Conservation (phyloP, 345 rosid species). For the Brassica incana region DNA sequence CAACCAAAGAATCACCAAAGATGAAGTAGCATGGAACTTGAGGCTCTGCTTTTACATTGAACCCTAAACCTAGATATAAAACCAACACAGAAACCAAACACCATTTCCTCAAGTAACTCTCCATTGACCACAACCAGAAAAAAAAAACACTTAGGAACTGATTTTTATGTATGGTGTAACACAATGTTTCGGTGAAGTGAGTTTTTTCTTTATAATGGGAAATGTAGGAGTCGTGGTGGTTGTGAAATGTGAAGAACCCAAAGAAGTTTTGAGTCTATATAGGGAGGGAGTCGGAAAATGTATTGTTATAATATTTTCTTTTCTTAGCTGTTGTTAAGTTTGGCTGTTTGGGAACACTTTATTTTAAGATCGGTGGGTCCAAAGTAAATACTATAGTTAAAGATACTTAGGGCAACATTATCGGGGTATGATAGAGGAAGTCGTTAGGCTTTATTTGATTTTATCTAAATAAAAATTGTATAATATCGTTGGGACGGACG, state of each 20-base stretch:
- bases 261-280: constrained; percentile 28
- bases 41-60: constrained; percentile 46
- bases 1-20: constrained; percentile 94
- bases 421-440: too few relatives aligned
- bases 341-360: background rate
- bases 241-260: constrained; percentile 31
- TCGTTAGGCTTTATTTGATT: too few relatives aligned
- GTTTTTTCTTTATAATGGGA: background rate
- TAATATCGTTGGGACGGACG: too few relatives aligned
- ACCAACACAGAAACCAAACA: constrained; percentile 28
- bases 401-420: too few relatives aligned
- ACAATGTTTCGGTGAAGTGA: background rate
- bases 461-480: too few relatives aligned
- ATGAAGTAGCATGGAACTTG: constrained; percentile 81
- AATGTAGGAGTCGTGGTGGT: constrained; percentile 19
- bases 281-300: constrained; percentile 34
- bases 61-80: constrained; percentile 21
- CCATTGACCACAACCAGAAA: constrained; percentile 32
- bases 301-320: background rate
- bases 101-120: constrained; percentile 38
- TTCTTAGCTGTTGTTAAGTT: background rate
- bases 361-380: background rate
- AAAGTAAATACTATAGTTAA: background rate
- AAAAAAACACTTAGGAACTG: background rate
- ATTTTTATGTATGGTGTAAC: background rate